Evolutionary conservation across 1,284 basidiomycete genomes (phyloP).

Genomic region (Clitocybe nebularis): DNA sequence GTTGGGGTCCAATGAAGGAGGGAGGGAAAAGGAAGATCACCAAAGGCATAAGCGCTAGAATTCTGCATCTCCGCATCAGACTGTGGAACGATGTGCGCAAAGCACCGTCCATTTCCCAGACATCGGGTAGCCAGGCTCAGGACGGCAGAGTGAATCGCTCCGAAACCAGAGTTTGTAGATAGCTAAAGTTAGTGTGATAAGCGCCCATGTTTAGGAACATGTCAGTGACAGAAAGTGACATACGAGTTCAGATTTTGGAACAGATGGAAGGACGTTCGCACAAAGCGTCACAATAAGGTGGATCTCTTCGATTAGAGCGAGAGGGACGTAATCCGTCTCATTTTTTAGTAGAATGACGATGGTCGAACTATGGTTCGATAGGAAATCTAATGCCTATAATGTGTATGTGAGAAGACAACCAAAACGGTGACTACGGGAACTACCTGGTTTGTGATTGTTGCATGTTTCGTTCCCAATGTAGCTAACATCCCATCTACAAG

Average conservation of each 20-base stretch:
- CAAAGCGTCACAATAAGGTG: conserved; percentile 74
- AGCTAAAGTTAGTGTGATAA: conserved; percentile 31
- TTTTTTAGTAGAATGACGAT: conserved; percentile 76
- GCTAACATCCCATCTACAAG: conserved; percentile 69
- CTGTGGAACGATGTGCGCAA: conserved; percentile 57
- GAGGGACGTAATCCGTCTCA: conserved; percentile 57
- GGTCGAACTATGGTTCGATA: conserved; percentile 77
- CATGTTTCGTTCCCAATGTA: conserved; percentile 62
- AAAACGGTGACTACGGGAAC: neutral
- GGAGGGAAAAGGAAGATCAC: conserved; percentile 29
- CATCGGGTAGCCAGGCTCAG: conserved; percentile 74
- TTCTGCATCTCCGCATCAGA: conserved; percentile 68
- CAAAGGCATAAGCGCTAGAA: conserved; percentile 49
- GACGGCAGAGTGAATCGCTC: conserved; percentile 79
- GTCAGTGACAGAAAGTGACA: conserved; percentile 25
- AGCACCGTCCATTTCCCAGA: conserved; percentile 64
- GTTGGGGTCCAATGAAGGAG: conserved; percentile 13
- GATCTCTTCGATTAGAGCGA: conserved; percentile 72
- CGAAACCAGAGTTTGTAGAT: conserved; percentile 71
- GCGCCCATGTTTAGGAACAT: neutral
- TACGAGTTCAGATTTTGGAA: conserved; percentile 77
- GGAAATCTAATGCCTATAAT: conserved; percentile 66
- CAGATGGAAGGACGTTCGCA: conserved; percentile 58
- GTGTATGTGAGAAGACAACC: neutral
- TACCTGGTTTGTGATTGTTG: conserved; percentile 67